A percentile compares a stretch with the other conserved stretches of the same genome.
Conservation (phyloP, 2,329 filamentous ascomycete species). For the Blastomyces emzantsi region DNA sequence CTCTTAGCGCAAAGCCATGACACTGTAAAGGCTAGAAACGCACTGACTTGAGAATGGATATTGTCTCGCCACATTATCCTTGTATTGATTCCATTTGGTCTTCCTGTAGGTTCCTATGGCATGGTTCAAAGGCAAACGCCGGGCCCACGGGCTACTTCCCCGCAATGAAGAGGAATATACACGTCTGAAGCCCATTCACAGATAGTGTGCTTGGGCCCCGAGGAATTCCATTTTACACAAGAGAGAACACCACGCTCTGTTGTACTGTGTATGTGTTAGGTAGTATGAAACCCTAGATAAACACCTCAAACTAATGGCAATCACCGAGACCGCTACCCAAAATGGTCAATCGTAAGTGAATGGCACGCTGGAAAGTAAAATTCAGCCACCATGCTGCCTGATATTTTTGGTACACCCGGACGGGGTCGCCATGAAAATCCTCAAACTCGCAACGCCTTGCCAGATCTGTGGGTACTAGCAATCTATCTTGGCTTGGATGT, state of each 20-base stretch:
- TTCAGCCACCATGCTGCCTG: background rate
- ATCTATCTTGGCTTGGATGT: background rate
- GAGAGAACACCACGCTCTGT: background rate
- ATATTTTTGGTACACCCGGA: background rate
- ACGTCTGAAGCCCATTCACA: background rate
- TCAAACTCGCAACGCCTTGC: background rate
- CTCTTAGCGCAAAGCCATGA: background rate
- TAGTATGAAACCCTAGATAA: background rate
- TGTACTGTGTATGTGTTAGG: background rate
- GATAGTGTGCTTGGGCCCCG: background rate
- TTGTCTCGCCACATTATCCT: background rate
- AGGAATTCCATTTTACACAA: background rate
- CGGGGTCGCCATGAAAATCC: background rate
- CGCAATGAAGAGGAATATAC: background rate
- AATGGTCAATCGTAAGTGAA: background rate
- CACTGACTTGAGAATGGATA: background rate
- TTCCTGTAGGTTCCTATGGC: background rate
- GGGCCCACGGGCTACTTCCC: background rate
- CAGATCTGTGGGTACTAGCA: background rate
- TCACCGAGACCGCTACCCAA: background rate
- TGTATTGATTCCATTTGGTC: background rate
- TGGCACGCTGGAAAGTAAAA: background rate
- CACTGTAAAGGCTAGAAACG: background rate
- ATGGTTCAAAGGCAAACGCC: background rate
- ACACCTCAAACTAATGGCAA: background rate